Percentiles rank a stretch among this genome's conserved stretches.
Evolutionary conservation across 2,329 filamentous ascomycete species (phyloP).

Genomic region (Emmonsiellopsis sp.): DNA sequence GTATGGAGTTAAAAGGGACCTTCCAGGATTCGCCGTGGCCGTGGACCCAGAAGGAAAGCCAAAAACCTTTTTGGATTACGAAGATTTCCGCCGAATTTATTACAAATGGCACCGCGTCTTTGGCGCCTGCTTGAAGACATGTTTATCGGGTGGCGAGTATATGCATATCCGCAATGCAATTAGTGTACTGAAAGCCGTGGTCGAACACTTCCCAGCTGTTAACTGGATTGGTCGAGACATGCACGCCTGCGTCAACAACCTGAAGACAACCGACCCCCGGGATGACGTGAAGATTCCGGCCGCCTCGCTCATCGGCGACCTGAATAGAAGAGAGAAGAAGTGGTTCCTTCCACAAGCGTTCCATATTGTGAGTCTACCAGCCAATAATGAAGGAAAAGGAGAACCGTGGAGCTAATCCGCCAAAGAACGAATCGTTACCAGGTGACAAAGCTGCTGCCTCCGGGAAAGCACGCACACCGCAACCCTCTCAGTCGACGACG

Average conservation of each 20-base stretch:
- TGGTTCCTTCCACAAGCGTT: constrained; percentile 43
- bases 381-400: constrained; percentile 9
- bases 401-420: constrained; percentile 8
- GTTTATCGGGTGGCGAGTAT: constrained; percentile 76
- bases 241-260: constrained; percentile 32
- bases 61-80: constrained; percentile 66
- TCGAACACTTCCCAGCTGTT: constrained; percentile 76
- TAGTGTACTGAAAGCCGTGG: constrained; percentile 71
- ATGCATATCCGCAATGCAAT: constrained; percentile 98
- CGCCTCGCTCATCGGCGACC: constrained; percentile 40
- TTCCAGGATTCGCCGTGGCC: constrained; percentile 70
- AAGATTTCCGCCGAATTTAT: constrained; percentile 74
- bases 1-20: constrained; percentile 54
- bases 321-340: constrained; percentile 40
- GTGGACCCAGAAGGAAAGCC: constrained; percentile 64
- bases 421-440: constrained; percentile 20
- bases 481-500: constrained; percentile 22
- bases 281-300: constrained; percentile 43
- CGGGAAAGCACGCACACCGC: constrained; percentile 21
- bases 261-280: constrained; percentile 35
- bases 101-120: constrained; percentile 87
- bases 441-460: constrained; percentile 14
- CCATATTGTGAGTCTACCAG: constrained; percentile 24
- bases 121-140: constrained; percentile 68
- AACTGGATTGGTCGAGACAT: constrained; percentile 67